phyloP scores from a whole-genome alignment of 495 filamentous ascomycete genomes.

The Usnea hakonensis region DNA sequence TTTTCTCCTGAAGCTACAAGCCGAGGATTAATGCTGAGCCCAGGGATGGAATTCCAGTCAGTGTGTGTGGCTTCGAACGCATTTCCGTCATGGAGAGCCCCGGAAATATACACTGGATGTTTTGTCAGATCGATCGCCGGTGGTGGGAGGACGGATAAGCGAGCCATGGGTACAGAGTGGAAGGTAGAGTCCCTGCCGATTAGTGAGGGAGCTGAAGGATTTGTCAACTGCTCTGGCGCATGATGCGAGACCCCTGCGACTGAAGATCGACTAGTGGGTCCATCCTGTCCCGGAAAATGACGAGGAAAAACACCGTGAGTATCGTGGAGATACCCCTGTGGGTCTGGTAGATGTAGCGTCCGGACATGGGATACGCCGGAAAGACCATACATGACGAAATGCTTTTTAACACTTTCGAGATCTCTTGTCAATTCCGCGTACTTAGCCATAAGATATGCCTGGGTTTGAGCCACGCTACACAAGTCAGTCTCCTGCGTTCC shows the following conservation, averaged over 20 bases:
- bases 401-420: conserved; percentile 4
- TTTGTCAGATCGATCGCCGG: neutral
- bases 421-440: conserved; percentile 2
- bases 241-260: neutral
- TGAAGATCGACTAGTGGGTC: neutral
- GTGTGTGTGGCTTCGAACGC: neutral
- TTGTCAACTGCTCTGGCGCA: neutral
- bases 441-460: conserved; percentile 7
- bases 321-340: neutral
- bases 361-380: too few relatives aligned
- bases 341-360: neutral
- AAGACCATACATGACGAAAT: neutral
- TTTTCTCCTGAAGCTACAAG: neutral
- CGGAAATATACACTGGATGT: neutral
- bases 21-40: neutral
- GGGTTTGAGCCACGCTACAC: neutral
- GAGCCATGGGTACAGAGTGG: neutral
- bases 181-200: neutral
- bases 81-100: too few relatives aligned
- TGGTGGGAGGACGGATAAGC: conserved; percentile 6
- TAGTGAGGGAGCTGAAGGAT: neutral
- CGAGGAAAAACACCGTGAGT: neutral
- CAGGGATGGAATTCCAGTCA: neutral
- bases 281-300: neutral
- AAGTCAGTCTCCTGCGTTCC: neutral